Evolutionary conservation across 2,329 filamentous ascomycete species (phyloP), one percentile per base, ranked within the genome.

Genomic region (Nemania serpens): DNA sequence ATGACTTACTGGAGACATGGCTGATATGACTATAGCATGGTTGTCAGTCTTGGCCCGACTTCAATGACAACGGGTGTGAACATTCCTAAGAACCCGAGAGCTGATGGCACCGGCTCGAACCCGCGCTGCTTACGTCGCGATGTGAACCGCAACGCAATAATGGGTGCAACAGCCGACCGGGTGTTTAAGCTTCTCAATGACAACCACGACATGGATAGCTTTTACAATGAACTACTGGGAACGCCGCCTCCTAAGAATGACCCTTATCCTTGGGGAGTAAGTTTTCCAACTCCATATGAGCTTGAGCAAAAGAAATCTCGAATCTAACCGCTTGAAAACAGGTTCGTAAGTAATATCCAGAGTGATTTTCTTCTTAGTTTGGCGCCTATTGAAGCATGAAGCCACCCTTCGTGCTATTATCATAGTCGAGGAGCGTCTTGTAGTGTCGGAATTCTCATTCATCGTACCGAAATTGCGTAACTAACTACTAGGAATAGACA

Each of bases 101-200:
- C 72, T 7, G 73, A 76, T 63, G 74, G 74, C 34, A 71, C 74
- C 3, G 74, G 71, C 33, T 73, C 72, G 50, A 79, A 79, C 64
- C 76, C 78, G 20, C 77, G 78, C 59, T 78, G 78, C 70, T 64
- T 81, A 39, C 75, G 75, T 46, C 75, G 77, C 34, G 79, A 79
- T 63, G 61, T 81, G 37, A 77, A 77, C 67, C 67, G 60, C 46
- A 70, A 73, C 56, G 69, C 72, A 9, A 65, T 76, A n/a, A 68
- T 79, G 58, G 75, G 74, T 1, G 72, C 73, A 7, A 75, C 72
- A n/a, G 76, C 78, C 18, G 69, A 75, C 46, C 69, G 68, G 33
- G 66, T 69, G 0, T 70, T 66, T 60, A 69, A 58, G 18, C 73
- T 79, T 7, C 72, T 82, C 68, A 74, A 59, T 13, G 65, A 74